Evolutionary conservation across 2,329 filamentous ascomycete species (phyloP), one percentile per base, ranked within the genome.

Genomic region (Sordariomycetes sp.): DNA sequence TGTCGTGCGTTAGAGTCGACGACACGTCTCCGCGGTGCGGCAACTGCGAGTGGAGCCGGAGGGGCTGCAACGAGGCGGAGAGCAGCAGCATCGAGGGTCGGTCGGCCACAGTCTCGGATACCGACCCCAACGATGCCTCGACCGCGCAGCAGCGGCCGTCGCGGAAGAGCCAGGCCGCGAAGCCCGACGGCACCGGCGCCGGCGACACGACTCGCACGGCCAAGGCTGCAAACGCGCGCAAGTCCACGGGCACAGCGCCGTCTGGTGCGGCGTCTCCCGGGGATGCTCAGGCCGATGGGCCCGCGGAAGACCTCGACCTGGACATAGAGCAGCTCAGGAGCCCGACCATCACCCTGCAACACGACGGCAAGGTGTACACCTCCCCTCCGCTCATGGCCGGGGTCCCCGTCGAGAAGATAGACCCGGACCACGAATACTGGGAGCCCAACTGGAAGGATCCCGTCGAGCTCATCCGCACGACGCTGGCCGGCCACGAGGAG

Each of bases 341-440:
- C 43, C 58, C 58, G 28, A 18, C 35, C 25, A 52, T 83, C 12
- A 63, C 70, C 5, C 69, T 83, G 5, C 72, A 67, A 32, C 70
- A 84, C 58, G 71, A 83, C 58, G 79, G 79, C 53, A 67, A 63
- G 8, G 67, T 77, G 4, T 80, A 79, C 53, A 76, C 75, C 0
- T 75, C 76, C 52, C 81, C 81, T 0, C 71, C 76, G 24, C 76
- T 79, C 62, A 77, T 81, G 63, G 71, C 71, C 34, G 80, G 79
- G 2, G 79, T 82, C 1, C 80, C 80, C 0, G 62, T 82, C 2
- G 74, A 70, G 43, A 80, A 79, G 64, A 81, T 83, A 54, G 67
- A 73, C 48, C 68, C 73, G 18, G 67, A 64, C 8, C 76, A 83
- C 48, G 75, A 78, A 0, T 83, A 83, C 65, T 84, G 80, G 80